These are phyloP conservation scores for Xylaria castorea DNA, from an alignment of 495 filamentous ascomycete species.

Conservation along the genomic window DNA sequence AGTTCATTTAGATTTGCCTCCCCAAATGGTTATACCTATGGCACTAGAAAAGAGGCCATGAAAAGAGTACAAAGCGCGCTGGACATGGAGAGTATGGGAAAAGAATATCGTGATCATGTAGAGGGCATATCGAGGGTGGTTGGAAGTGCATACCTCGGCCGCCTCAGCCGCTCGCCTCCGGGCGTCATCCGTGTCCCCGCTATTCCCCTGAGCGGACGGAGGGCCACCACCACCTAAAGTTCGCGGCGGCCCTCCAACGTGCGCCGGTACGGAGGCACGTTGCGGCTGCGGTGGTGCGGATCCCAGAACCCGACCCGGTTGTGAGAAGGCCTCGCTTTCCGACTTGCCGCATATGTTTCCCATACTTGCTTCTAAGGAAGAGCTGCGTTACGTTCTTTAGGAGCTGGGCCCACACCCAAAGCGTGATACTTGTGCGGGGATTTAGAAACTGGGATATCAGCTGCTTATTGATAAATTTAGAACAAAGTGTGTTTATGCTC, in stretches of 20 bases:
- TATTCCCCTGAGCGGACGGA: conserved; percentile 25
- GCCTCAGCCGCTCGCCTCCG: conserved; percentile 68
- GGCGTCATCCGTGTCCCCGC: conserved; percentile 54
- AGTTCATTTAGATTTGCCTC: background rate
- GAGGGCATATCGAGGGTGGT: background rate
- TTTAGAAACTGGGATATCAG: background rate
- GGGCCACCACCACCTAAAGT: conserved; percentile 56
- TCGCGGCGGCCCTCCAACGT: conserved; percentile 60
- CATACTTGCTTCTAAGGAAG: conserved; percentile 55
- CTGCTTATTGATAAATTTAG: background rate
- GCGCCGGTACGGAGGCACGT: conserved; percentile 45
- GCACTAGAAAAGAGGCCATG: background rate
- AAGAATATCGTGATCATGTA: background rate
- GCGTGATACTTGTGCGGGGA: background rate
- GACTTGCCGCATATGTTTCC: conserved; percentile 76
- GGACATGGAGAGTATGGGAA: background rate
- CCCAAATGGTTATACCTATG: background rate
- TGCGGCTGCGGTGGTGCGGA: conserved; percentile 50
- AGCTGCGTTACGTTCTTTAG: background rate
- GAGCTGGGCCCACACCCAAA: background rate
- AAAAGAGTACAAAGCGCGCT: background rate
- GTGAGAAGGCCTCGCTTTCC: conserved; percentile 64
- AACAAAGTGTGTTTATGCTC: background rate
- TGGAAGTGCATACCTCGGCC: conserved; percentile 64
- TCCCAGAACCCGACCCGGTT: conserved; percentile 68